These are phyloP conservation scores for Somion occarium DNA, from an alignment of 1,284 basidiomycete genomes.

Conservation along the genomic window DNA sequence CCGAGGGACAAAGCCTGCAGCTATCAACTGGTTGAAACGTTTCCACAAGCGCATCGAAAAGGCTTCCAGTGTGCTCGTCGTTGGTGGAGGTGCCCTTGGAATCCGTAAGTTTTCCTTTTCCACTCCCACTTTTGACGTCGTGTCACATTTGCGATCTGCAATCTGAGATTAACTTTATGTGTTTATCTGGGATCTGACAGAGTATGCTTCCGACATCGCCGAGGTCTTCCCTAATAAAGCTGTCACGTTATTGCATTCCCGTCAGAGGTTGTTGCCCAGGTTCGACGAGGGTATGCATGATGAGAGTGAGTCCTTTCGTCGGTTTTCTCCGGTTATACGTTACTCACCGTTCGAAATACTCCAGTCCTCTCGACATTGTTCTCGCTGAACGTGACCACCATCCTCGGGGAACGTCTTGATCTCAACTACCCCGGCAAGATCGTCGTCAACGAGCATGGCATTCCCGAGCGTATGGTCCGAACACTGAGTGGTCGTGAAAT, in stretches of 20 bases:
- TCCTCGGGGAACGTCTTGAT: conserved; percentile 55
- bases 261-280: conserved; percentile 50
- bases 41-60: conserved; percentile 41
- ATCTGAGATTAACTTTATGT: too few relatives aligned
- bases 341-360: not conserved
- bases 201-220: conserved; percentile 69
- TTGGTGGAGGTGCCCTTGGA: conserved; percentile 59
- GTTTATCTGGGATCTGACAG: conserved; percentile 31
- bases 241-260: conserved; percentile 68
- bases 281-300: conserved; percentile 56
- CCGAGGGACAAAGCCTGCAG: conserved; percentile 41
- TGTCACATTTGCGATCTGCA: not conserved
- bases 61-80: conserved; percentile 44
- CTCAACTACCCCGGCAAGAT: conserved; percentile 32
- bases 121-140: too few relatives aligned
- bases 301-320: conserved; percentile 39
- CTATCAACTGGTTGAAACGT: conserved; percentile 42
- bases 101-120: conserved; percentile 45
- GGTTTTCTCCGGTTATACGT: conserved; percentile 3
- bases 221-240: conserved; percentile 51
- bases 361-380: conserved; percentile 41
- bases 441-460: conserved; percentile 24
- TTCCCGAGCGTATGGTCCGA: conserved; percentile 38
- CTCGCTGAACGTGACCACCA: conserved; percentile 39
- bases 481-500: conserved; percentile 57